Base-by-base conservation (phyloP, 768 basidiomycete species). In the Psilocybe subaeruginosa region DNA sequence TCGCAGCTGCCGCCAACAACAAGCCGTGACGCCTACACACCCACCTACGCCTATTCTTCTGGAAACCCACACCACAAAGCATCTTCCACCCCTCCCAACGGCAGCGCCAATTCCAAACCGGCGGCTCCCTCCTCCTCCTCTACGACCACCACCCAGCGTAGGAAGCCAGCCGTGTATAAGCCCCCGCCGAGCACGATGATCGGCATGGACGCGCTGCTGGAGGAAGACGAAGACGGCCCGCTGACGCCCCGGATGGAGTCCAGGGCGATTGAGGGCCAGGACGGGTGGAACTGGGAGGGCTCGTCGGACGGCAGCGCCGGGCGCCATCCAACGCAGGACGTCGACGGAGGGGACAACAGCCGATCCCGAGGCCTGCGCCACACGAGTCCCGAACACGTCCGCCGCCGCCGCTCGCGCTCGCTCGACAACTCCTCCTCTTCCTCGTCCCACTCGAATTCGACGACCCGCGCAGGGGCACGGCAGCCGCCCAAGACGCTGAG, bases 161-260 rank as follows among this genome's bases (percentile, higher is more conserved):
- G 57, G 46, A 64, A 61, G 27, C 62, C 62, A 16, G 59, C 49
- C 8, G 16, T 35, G 8, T 52, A 53, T 17, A 62, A 56, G 33
- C 55, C 64, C 9, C 60, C 59, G 14, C 66, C 59, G 48, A 69
- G 58, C 23, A 61, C 63, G 46, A 68, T 64, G 63, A 66, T 67
- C 41, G 66, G 56, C 17, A 72, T 73, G 72, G 62, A 67, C 35
- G 70, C 68, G 16, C 51, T 73, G 3, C n/a, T 69, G 46, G 72
- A 73, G 55, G 70, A 71, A 45, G 70, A 71, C 19, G 72, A 73
- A 56, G 72, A 70, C 0, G 68, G 59, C 1, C 59, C 64, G 31
- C 59, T 64, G 23, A 67, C 61, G 17, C 63, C 65, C 14, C 53
- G 59, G 14, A 68, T 65, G 66, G 56, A 64, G 29, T 9, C 33